Conservation (phyloP, 352 stramenopile genomes). For the Thalassiosira livingstoniorum region DNA sequence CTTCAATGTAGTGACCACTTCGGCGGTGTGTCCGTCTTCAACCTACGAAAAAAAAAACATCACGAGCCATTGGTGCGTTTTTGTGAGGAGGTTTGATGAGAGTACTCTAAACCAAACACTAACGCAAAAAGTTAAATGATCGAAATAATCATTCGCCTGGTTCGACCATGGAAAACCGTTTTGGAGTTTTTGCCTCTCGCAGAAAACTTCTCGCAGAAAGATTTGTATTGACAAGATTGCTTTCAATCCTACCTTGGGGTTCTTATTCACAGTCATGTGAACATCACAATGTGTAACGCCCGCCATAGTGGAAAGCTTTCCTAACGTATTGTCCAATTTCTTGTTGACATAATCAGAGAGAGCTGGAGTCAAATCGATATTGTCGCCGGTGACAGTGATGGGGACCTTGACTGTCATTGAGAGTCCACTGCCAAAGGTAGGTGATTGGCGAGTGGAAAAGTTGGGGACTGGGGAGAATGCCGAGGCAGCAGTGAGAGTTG, state of each 20-base stretch:
- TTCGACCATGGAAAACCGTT: too few relatives aligned
- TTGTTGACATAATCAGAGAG: slow-evolving; percentile 79
- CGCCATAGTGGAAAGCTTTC: slow-evolving; percentile 70
- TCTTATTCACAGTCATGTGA: slow-evolving; percentile 82
- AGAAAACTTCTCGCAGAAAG: too few relatives aligned
- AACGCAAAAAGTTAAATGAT: too few relatives aligned
- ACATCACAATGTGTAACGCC: slow-evolving; percentile 78
- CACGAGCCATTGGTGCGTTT: too few relatives aligned
- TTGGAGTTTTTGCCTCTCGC: too few relatives aligned
- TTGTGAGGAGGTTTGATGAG: too few relatives aligned
- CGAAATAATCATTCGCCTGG: too few relatives aligned
- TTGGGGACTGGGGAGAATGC: slow-evolving; percentile 39
- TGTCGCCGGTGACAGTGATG: slow-evolving; percentile 79
- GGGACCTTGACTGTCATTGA: slow-evolving; percentile 70
- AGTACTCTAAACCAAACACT: too few relatives aligned
- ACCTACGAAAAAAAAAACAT: slow-evolving; percentile 68
- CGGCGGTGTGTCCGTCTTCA: slow-evolving; percentile 75
- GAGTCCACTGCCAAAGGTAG: slow-evolving; percentile 18
- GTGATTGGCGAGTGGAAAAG: not conserved
- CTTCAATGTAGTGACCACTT: slow-evolving; percentile 81
- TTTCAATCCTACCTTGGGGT: slow-evolving; percentile 82
- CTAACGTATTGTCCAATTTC: slow-evolving; percentile 71
- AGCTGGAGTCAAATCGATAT: slow-evolving; percentile 81
- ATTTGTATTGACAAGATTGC: too few relatives aligned
- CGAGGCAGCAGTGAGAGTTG: slow-evolving; percentile 29